phyloP scores from a whole-genome alignment of 305 asterid species.

The Fraxinus latifolia region DNA sequence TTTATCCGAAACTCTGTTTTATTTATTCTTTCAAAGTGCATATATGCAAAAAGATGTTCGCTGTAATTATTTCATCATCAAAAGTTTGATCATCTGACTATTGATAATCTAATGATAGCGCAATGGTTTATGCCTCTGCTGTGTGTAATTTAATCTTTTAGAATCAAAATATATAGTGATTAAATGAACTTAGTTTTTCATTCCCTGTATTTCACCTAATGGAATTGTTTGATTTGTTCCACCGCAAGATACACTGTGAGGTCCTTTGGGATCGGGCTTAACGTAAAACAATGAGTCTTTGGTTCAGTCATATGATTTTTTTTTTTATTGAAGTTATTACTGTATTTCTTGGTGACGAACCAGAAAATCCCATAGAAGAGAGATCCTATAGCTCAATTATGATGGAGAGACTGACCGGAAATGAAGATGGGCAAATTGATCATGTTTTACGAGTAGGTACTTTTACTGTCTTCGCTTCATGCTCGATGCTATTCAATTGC shows the following conservation, averaged over 20 bases:
- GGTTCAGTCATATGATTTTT: no score
- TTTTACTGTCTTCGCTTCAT: no score
- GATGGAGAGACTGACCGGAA: no score
- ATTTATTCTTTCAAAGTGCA: background rate
- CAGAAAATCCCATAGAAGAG: no score
- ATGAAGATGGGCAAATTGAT: no score
- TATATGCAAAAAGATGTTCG: background rate
- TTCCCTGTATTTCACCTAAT: background rate
- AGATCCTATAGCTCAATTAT: no score
- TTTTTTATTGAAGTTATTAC: no score
- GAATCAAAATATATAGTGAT: background rate
- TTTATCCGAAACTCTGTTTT: background rate
- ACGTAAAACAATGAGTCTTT: slow-evolving; percentile 11
- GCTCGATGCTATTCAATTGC: no score
- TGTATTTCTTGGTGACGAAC: no score
- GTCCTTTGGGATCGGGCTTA: slow-evolving; percentile 51
- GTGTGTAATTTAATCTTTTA: background rate
- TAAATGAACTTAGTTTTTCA: background rate
- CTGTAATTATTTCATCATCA: background rate
- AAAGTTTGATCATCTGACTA: background rate
- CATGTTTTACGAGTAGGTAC: no score
- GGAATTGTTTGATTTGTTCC: background rate
- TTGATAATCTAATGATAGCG: background rate
- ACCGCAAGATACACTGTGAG: slow-evolving; percentile 57
- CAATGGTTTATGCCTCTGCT: background rate